Base-by-base conservation (phyloP, 495 filamentous ascomycete species). In the Xylaria grammica region DNA sequence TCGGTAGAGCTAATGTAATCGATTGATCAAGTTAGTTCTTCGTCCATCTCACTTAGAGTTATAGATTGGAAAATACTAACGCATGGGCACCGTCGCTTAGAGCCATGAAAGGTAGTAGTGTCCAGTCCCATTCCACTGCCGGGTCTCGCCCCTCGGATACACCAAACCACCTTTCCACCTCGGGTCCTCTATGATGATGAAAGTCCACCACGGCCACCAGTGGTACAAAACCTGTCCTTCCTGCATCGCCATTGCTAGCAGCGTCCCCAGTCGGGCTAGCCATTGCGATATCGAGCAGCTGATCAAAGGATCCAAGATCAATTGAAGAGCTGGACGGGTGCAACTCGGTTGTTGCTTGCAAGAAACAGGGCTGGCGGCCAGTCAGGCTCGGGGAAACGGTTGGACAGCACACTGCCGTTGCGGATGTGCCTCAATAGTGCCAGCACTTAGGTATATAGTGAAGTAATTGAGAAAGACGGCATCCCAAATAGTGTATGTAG, bases 81-180 rank as follows among this genome's bases (percentile, higher is more conserved):
- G 92, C 85, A 79, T 99, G 95, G 40, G 95, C 95, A 30, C 95
- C 95, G 75, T 99, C 95, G 34, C 91, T 92, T 65, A 99, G 79
- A n/a, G 94, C 95, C 91, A 98, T 97, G 77, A 98, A 99, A 0
- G 95, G 95, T 51, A 99, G 82, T 64, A 97, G 78, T 6, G 87
- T 83, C 95, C 95, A 99, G 73, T 96, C 93, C 83, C 95, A 93
- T 62, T 95, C 92, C 42, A 71, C 80, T 4, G 92, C 91, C 36
- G 94, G 93, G 74, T 97, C 91, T 46, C 78, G 78, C 46, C 89
- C 92, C 67, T 94, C 90, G 36, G 90, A 83, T 30, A 85, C 86
- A 63, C 91, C 93, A 73, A 97, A 90, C 88, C 93, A 98, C 65
- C 82, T 83, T 79, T 97, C 94, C 26, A 98, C 90, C 79, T 99